Base-by-base conservation (phyloP, 176 grass and related monocot genomes). In the Pontederia paniculata region DNA sequence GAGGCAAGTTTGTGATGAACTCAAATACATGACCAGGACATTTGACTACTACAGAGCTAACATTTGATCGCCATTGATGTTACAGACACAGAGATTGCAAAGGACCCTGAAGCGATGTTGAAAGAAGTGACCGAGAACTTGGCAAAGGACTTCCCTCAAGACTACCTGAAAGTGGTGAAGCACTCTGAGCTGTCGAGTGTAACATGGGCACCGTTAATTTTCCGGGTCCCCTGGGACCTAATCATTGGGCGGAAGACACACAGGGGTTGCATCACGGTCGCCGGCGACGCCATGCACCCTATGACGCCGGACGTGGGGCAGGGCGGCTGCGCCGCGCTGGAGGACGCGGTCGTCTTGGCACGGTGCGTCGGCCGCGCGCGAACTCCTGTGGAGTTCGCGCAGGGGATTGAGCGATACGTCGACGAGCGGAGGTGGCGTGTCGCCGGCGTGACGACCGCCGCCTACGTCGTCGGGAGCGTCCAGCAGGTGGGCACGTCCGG, bases 281-380 rank as follows among this genome's bases (percentile, higher is more conserved):
- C 64, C 9, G 77, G 77, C 19, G 77, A 80, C 61, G 77, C 78
- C 6, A 57, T 70, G 59, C 71, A 81, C 45, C 66, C 60, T 0
- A 74, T 70, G 28, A 69, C 52, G 45, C 58, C 58, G 23, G 71
- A 75, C 58, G 12, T 71, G 12, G 68, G 50, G 1, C 52, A 75
- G 22, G 66, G 72, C 15, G 69, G 78, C 19, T 81, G 78, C 47
- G 14, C 54, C 57, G 71, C 77, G 20, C 62, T 80, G 59, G 71
- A 74, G 50, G 71, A 80, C 49, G 77, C 71, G 46, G 60, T 81
- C 45, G 53, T 60, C 13, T 72, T 75, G 1, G 72, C 52, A 13
- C 63, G 70, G 63, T 51, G 68, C 23, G n/a, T 80, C 42, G 54
- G 41, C 15, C 58, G 22, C 20, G 37, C 45, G 23, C 47, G 23